A percentile compares a stretch with the other conserved stretches of the same genome.
Conservation (phyloP, 1,284 basidiomycete genomes). For the Chondrostereum purpureum region DNA sequence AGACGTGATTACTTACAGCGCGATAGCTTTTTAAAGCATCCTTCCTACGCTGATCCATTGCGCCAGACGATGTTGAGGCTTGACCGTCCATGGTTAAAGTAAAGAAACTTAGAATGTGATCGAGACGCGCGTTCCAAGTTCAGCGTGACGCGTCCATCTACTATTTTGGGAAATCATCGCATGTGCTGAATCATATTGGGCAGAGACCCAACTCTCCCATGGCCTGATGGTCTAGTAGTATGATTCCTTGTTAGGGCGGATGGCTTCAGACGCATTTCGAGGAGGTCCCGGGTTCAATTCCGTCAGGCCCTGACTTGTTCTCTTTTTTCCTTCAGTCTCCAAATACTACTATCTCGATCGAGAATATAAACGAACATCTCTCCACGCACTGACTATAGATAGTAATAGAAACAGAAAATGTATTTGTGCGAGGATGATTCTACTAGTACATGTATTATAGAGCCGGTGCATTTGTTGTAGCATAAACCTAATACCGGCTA, state of each 20-base stretch:
- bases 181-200: neutral
- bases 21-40: constrained; percentile 66
- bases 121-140: constrained; percentile 41
- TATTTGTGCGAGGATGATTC: no score
- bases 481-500: no score
- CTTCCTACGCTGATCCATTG: constrained; percentile 54
- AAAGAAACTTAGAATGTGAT: constrained; percentile 12
- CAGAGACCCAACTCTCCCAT: no score
- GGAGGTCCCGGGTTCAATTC: constrained; percentile 85
- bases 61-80: constrained; percentile 48
- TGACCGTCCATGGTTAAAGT: constrained; percentile 39
- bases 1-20: constrained; percentile 35
- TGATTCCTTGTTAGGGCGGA: constrained; percentile 20
- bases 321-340: constrained; percentile 17
- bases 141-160: constrained; percentile 28
- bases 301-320: constrained; percentile 55
- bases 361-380: no score
- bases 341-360: neutral
- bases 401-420: no score
- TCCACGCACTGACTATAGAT: no score
- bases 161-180: constrained; percentile 2
- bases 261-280: constrained; percentile 38
- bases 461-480: no score
- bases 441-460: no score
- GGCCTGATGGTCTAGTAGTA: constrained; percentile 66